Percentiles rank a stretch among this genome's conserved stretches.
These are phyloP conservation scores for Candida sojae DNA, from an alignment of 1,139 yeast genomes.

Conservation along the genomic window DNA sequence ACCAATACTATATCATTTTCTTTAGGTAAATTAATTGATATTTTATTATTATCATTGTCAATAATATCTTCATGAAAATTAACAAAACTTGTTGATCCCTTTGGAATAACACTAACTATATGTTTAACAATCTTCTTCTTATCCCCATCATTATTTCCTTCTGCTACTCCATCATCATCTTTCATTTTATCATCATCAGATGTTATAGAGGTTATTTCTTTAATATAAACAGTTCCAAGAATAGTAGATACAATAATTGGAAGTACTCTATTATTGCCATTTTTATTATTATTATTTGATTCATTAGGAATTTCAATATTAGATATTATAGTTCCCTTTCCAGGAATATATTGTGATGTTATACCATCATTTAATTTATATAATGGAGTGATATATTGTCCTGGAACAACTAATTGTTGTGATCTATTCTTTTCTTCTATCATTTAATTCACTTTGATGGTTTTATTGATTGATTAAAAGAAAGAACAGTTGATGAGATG, in stretches of 20 bases:
- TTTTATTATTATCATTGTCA: constrained; percentile 1
- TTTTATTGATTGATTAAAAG: background rate
- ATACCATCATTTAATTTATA: constrained; percentile 26
- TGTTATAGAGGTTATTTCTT: constrained; percentile 15
- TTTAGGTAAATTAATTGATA: constrained; percentile 65
- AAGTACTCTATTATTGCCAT: constrained; percentile 27
- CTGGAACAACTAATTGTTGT: constrained; percentile 59
- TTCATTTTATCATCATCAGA: constrained; percentile 13
- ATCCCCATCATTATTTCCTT: constrained; percentile 11
- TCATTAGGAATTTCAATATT: constrained; percentile 29
- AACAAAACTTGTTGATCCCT: constrained; percentile 6
- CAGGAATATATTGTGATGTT: constrained; percentile 28
- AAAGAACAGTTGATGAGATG: background rate
- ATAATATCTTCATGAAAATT: background rate
- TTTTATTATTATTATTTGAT: constrained; percentile 19
- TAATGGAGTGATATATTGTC: constrained; percentile 57
- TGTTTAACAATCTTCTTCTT: constrained; percentile 8
- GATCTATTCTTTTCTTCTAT: background rate
- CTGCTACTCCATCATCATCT: background rate
- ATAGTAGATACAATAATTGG: constrained; percentile 67
- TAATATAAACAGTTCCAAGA: constrained; percentile 56
- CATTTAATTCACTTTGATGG: background rate
- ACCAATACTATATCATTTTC: constrained; percentile 86
- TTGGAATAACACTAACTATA: constrained; percentile 34
- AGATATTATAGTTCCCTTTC: constrained; percentile 41